A percentile compares a stretch with the other conserved stretches of the same genome.
phyloP scores from a whole-genome alignment of 2,329 filamentous ascomycete genomes.

The Aspergillus fructus region DNA sequence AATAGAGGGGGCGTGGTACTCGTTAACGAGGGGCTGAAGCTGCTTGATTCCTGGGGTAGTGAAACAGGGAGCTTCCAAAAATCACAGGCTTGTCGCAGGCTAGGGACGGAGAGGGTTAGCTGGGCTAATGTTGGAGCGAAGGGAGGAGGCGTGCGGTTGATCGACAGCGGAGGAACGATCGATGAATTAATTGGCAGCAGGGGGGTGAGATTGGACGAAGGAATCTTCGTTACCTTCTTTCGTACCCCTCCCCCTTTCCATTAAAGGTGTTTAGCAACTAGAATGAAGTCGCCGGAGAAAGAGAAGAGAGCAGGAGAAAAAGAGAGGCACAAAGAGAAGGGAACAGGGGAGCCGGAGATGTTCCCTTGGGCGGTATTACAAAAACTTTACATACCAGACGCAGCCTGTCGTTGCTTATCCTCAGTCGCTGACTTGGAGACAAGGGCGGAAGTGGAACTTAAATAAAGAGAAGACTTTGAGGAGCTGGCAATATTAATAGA shows the following conservation, averaged over 20 bases:
- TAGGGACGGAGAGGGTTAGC: conserved; percentile 10
- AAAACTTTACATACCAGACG: conserved; percentile 6
- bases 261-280: neutral
- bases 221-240: conserved; percentile 2
- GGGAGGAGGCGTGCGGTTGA: conserved; percentile 20
- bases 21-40: conserved; percentile 8
- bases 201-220: conserved; percentile 5
- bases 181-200: conserved; percentile 5
- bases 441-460: neutral
- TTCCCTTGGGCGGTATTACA: neutral
- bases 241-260: neutral
- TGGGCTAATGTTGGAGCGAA: conserved; percentile 13
- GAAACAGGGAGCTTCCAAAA: neutral
- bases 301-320: conserved; percentile 5
- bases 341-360: neutral
- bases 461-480: neutral
- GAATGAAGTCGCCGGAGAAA: conserved; percentile 2
- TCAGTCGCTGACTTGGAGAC: neutral
- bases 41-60: conserved; percentile 4
- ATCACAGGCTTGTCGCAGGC: conserved; percentile 9
- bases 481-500: neutral
- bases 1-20: conserved; percentile 8
- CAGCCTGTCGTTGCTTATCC: neutral
- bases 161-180: conserved; percentile 20
- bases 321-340: neutral